phyloP scores from a whole-genome alignment of 495 filamentous ascomycete species.

The Terfezia boudieri region DNA sequence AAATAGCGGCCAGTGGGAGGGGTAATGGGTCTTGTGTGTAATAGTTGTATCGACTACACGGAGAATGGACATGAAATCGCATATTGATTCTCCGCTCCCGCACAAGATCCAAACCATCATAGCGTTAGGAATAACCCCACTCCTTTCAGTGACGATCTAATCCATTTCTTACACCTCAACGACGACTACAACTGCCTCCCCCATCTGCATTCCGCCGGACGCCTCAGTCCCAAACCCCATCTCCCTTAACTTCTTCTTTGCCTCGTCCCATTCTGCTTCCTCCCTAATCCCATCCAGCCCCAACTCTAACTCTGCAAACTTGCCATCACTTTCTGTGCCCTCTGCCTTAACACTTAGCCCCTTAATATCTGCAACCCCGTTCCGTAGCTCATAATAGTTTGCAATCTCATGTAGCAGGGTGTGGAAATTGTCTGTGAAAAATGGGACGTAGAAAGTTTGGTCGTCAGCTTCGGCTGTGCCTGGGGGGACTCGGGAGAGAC shows the following conservation, averaged over 20 bases:
- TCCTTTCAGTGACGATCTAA: too few relatives aligned
- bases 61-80: too few relatives aligned
- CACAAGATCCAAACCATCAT: too few relatives aligned
- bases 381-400: neutral
- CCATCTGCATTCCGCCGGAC: neutral
- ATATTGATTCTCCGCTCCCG: too few relatives aligned
- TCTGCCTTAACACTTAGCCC: neutral
- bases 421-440: neutral
- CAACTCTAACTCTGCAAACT: neutral
- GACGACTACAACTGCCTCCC: neutral
- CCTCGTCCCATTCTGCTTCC: neutral
- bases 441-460: neutral
- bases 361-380: neutral
- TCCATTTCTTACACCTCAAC: neutral
- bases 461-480: neutral
- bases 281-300: neutral
- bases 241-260: neutral
- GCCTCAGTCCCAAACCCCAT: neutral
- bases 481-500: neutral
- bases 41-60: too few relatives aligned
- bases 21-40: too few relatives aligned
- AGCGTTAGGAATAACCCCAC: too few relatives aligned
- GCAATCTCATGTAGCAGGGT: conserved; percentile 1
- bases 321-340: neutral
- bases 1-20: too few relatives aligned